Base-by-base conservation (phyloP, 2,329 filamentous ascomycete species). In the Torrubiellomyces zombiae region DNA sequence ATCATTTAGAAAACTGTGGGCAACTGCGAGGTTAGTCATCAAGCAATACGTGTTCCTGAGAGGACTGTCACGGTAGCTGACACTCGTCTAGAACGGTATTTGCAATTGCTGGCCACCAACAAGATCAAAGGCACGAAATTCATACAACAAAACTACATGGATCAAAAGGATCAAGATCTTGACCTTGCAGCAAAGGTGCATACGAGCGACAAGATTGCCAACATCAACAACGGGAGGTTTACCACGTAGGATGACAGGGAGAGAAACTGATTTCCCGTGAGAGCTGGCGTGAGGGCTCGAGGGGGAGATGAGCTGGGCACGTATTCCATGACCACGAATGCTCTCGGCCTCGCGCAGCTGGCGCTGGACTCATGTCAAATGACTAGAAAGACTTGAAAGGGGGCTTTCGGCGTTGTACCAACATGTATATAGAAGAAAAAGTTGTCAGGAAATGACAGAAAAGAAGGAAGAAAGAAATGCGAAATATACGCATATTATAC, bases 1-100 rank as follows among this genome's bases (percentile, higher is more conserved):
- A 89, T 53, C 80, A 89, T 50, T 55, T 89, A 50, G 80, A 86
- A 64, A 89, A 86, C 58, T 89, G 80, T 52, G 79, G 78, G 37
- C 60, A 67, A 42, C 51, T 86, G 53, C 65, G 80, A 76, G 79
- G 80, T 89, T 50, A 31, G 31, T 18, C n/a, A n/a, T n/a, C n/a
- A n/a, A n/a, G n/a, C n/a, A n/a, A n/a, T n/a, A n/a, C n/a, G n/a
- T n/a, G n/a, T n/a, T n/a, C n/a, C n/a, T n/a, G n/a, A n/a, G n/a
- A n/a, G n/a, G n/a, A n/a, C n/a, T n/a, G n/a, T n/a, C n/a, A n/a
- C n/a, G n/a, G n/a, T n/a, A n/a, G n/a, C n/a, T n/a, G n/a, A n/a
- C n/a, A n/a, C n/a, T n/a, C n/a, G n/a, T n/a, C n/a, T n/a, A 85
- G 78, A 83, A 50, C 70, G 75, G 46, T 89, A 86, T 47, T 63